Conservation (phyloP, 1,284 basidiomycete species). For the Ceratobasidium papillatum region DNA sequence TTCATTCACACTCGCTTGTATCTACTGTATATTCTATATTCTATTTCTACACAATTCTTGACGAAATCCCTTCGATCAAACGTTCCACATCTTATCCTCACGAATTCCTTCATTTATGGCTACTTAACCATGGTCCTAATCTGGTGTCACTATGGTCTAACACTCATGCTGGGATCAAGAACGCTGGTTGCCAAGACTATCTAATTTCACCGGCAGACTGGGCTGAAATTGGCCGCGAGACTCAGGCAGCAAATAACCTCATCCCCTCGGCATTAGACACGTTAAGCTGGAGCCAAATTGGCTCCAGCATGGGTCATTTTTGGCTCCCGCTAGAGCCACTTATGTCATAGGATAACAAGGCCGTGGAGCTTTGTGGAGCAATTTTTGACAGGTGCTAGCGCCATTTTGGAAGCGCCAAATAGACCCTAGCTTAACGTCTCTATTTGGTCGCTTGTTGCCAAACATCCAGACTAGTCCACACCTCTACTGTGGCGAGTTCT, state of each 20-base stretch:
- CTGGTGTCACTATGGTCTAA: slow-evolving; percentile 44
- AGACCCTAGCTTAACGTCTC: no score
- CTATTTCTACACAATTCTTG: no score
- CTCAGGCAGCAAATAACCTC: slow-evolving; percentile 44
- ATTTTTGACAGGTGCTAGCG: no score
- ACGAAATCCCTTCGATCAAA: no score
- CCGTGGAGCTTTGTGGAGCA: no score
- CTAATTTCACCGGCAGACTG: background rate
- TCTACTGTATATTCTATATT: no score
- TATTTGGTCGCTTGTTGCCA: slow-evolving; percentile 45
- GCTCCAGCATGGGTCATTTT: no score
- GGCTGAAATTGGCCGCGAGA: slow-evolving; percentile 49
- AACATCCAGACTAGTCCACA: slow-evolving; percentile 48
- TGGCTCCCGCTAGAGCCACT: no score
- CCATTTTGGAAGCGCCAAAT: no score
- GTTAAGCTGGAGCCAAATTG: no score
- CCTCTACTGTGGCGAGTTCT: slow-evolving; percentile 51
- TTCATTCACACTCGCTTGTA: no score
- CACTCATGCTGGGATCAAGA: background rate
- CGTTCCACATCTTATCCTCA: slow-evolving; percentile 21
- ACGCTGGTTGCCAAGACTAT: background rate
- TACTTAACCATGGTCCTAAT: slow-evolving; percentile 37
- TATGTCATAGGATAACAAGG: no score
- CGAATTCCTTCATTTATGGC: slow-evolving; percentile 7
- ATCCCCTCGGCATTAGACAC: slow-evolving; percentile 51